These are phyloP conservation scores for Penicillium lividum DNA, from an alignment of 495 filamentous ascomycete genomes.

Conservation along the genomic window DNA sequence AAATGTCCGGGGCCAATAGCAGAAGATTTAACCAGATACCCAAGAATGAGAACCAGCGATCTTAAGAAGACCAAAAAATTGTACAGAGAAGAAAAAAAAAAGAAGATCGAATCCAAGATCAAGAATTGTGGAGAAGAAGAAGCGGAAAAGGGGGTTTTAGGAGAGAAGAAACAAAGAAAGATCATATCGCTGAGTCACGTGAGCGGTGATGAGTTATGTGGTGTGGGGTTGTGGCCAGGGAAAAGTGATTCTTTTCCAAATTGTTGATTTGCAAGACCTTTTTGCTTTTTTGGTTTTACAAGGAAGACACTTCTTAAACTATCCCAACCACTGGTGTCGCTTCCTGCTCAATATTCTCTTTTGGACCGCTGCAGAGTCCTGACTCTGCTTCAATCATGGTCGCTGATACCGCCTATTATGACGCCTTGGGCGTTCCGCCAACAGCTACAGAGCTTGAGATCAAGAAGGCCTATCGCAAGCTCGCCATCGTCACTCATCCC, in stretches of 20 bases:
- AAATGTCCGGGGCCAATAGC: slow-evolving; percentile 6
- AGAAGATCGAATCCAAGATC: slow-evolving; percentile 4
- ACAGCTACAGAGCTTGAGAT: slow-evolving; percentile 94
- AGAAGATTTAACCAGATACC: slow-evolving; percentile 6
- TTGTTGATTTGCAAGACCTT: neutral
- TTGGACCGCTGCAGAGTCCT: neutral
- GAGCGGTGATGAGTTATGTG: slow-evolving; percentile 3
- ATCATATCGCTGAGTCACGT: slow-evolving; percentile 2
- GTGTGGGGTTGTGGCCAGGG: slow-evolving; percentile 1
- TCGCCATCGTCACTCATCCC: slow-evolving; percentile 80
- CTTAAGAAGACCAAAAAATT: slow-evolving; percentile 2
- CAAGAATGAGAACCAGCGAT: slow-evolving; percentile 1
- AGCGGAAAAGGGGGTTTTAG: slow-evolving; percentile 10
- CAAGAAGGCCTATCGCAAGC: slow-evolving; percentile 98
- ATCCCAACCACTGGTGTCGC: neutral
- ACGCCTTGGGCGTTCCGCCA: slow-evolving; percentile 82
- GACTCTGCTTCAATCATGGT: slow-evolving; percentile 58
- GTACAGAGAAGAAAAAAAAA: slow-evolving; percentile 11
- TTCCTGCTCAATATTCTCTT: neutral
- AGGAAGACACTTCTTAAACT: neutral
- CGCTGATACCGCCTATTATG: slow-evolving; percentile 86
- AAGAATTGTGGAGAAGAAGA: slow-evolving; percentile 9
- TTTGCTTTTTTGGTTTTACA: neutral
- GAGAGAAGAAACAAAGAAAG: neutral
- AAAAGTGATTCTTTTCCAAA: slow-evolving; percentile 1